These are phyloP conservation scores for Botrytis sinoallii DNA, from an alignment of 2,329 filamentous ascomycete genomes.

Conservation along the genomic window DNA sequence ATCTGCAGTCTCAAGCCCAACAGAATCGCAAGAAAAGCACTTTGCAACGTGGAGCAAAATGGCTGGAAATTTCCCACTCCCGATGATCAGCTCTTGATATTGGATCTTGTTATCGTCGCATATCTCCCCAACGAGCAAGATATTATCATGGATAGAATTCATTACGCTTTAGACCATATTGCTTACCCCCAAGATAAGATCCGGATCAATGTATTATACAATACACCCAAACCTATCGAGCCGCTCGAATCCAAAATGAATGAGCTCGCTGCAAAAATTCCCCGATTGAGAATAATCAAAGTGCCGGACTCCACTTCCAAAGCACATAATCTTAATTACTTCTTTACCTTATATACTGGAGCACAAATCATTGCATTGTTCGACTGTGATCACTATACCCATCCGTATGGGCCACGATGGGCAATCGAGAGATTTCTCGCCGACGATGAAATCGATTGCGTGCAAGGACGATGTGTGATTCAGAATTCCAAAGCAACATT, in stretches of 20 bases:
- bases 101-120: conserved; percentile 49
- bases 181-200: conserved; percentile 46
- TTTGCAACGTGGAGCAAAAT: conserved; percentile 40
- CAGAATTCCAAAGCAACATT: conserved; percentile 46
- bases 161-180: conserved; percentile 47
- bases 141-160: conserved; percentile 47
- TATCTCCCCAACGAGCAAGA: conserved; percentile 51
- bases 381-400: conserved; percentile 50
- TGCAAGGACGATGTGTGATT: conserved; percentile 49
- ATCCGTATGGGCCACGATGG: conserved; percentile 48
- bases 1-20: conserved; percentile 41
- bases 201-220: conserved; percentile 49
- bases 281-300: conserved; percentile 46
- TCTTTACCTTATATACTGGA: conserved; percentile 44
- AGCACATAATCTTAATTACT: conserved; percentile 50
- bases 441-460: conserved; percentile 45
- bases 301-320: conserved; percentile 49
- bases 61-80: conserved; percentile 44
- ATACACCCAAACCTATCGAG: conserved; percentile 47
- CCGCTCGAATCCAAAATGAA: conserved; percentile 45
- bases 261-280: conserved; percentile 39
- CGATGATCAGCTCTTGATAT: conserved; percentile 41
- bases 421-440: conserved; percentile 46
- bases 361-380: conserved; percentile 48
- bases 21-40: conserved; percentile 39